These are phyloP conservation scores for Pseudevernia furfuracea DNA, from an alignment of 495 filamentous ascomycete species.

Conservation along the genomic window DNA sequence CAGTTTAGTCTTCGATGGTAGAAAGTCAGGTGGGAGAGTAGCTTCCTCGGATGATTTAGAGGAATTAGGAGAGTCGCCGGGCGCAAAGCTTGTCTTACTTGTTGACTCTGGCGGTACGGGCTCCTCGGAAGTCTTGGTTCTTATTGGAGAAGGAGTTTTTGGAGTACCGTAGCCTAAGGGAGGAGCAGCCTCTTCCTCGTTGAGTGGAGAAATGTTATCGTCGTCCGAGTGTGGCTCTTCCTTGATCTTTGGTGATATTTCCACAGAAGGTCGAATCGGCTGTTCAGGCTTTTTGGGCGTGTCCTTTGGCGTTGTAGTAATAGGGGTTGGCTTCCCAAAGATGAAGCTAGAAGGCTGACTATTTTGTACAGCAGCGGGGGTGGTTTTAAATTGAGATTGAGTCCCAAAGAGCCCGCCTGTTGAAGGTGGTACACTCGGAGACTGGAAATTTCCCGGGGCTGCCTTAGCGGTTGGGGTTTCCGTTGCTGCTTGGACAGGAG, in stretches of 20 bases:
- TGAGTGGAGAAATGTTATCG: constrained; percentile 18
- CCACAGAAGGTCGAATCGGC: constrained; percentile 18
- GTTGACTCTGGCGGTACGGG: constrained; percentile 74
- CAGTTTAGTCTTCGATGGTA: constrained; percentile 34
- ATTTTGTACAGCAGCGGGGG: constrained; percentile 31
- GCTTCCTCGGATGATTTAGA: constrained; percentile 48
- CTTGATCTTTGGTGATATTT: constrained; percentile 27
- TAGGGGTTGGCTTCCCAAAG: constrained; percentile 31
- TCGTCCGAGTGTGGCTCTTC: constrained; percentile 28
- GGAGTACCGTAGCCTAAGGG: constrained; percentile 16
- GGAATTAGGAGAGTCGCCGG: constrained; percentile 62
- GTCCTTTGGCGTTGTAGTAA: constrained; percentile 23
- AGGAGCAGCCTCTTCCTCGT: constrained; percentile 19
- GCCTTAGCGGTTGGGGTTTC: constrained; percentile 31
- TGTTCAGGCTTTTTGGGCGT: constrained; percentile 22
- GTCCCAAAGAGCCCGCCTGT: constrained; percentile 35
- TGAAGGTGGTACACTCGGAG: constrained; percentile 27
- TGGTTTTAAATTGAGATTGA: constrained; percentile 29
- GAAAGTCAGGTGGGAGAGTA: constrained; percentile 32
- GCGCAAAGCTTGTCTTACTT: constrained; percentile 55
- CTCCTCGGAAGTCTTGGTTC: constrained; percentile 33
- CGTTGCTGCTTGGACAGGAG: constrained; percentile 24
- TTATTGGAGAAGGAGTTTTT: constrained; percentile 6
- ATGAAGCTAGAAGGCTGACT: constrained; percentile 34
- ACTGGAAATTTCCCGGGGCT: constrained; percentile 41